Percentiles rank a stretch among this genome's conserved stretches.
Evolutionary conservation across 2,329 filamentous ascomycete genomes (phyloP).

Genomic region (Xylariaceae sp.): DNA sequence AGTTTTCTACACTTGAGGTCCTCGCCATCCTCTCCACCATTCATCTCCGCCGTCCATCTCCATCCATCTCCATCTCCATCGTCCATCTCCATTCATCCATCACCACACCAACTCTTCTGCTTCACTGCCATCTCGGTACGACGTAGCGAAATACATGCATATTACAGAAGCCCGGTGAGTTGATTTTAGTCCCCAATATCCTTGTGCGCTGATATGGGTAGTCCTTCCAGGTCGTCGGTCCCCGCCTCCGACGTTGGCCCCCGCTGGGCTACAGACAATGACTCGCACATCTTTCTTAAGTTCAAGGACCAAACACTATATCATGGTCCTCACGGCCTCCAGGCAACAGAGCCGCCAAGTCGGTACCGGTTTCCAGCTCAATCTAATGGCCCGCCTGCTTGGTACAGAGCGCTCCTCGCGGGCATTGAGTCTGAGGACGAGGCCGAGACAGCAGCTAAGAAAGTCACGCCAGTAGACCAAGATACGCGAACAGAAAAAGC

Average conservation of each 20-base stretch:
- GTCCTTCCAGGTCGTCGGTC: neutral
- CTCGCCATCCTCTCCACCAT: too few species aligned
- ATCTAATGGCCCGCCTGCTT: neutral
- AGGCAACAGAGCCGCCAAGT: neutral
- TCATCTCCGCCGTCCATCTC: too few species aligned
- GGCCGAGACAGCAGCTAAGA: neutral
- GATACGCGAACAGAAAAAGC: neutral
- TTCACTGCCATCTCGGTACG: too few species aligned
- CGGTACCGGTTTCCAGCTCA: neutral
- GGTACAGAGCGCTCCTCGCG: neutral
- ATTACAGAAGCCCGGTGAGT: neutral
- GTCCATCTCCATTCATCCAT: too few species aligned
- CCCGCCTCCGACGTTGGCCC: neutral
- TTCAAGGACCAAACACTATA: neutral
- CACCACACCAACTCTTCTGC: too few species aligned
- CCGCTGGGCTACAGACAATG: neutral
- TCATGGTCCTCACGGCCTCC: neutral
- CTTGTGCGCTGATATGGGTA: neutral
- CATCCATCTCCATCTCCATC: too few species aligned
- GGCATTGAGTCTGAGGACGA: neutral
- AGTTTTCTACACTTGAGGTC: too few species aligned
- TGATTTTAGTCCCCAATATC: neutral
- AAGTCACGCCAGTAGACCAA: neutral
- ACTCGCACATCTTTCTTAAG: neutral
- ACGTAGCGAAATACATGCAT: too few species aligned